Evolutionary conservation across 495 filamentous ascomycete species (phyloP).

Genomic region (Lichina pygmaea): DNA sequence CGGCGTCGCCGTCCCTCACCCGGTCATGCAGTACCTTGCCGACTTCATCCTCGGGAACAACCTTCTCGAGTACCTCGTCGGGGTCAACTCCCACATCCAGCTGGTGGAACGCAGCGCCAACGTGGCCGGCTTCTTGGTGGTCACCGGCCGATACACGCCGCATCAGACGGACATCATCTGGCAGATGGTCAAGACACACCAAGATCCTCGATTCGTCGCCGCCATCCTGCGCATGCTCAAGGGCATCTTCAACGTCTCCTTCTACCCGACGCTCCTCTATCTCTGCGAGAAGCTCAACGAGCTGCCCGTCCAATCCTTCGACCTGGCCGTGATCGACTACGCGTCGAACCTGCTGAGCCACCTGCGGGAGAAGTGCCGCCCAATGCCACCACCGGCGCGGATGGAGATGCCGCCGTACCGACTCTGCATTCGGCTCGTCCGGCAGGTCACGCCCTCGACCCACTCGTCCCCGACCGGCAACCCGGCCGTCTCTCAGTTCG

Average conservation of each 20-base stretch:
- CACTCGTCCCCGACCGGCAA: constrained; percentile 16
- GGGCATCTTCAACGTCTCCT: constrained; percentile 32
- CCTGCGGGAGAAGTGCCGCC: constrained; percentile 12
- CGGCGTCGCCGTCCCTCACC: constrained; percentile 12
- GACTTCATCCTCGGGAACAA: constrained; percentile 33
- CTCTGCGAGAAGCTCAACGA: constrained; percentile 47
- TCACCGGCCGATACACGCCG: constrained; percentile 46
- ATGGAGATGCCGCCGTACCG: constrained; percentile 20
- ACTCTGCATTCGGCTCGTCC: constrained; percentile 37
- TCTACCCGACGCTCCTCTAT: constrained; percentile 29
- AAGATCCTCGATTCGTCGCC: constrained; percentile 59
- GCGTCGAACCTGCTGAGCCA: constrained; percentile 15
- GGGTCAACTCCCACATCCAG: constrained; percentile 76
- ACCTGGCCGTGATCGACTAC: constrained; percentile 25
- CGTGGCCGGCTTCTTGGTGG: constrained; percentile 68
- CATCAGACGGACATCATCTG: constrained; percentile 58
- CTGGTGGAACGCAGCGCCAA: constrained; percentile 60
- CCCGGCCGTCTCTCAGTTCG: constrained; percentile 23
- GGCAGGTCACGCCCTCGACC: constrained; percentile 24
- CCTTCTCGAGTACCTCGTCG: constrained; percentile 65
- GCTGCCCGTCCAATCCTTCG: constrained; percentile 32
- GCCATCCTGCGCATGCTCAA: constrained; percentile 54
- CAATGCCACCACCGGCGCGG: constrained; percentile 2
- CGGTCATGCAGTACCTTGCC: constrained; percentile 35
- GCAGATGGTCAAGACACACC: constrained; percentile 57